Evolutionary conservation across 179 eudicot species (phyloP).

Genomic region (Actinidia arguta): DNA sequence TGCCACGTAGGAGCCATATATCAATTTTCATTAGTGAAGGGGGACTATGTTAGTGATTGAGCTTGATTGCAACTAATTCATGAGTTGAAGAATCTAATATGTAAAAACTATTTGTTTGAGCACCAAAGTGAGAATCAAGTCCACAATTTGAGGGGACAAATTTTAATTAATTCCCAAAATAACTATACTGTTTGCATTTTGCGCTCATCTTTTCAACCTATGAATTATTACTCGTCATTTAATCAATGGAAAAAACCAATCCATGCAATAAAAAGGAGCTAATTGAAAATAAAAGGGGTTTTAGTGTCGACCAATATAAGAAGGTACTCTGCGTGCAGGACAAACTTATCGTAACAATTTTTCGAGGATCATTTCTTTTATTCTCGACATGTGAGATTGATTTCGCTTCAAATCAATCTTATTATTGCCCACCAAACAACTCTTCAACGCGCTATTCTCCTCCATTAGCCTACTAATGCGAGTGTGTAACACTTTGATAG

Average conservation of each 20-base stretch:
- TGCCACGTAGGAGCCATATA: no score
- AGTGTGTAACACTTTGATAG: neutral
- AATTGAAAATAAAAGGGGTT: neutral
- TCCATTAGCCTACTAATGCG: conserved; percentile 12
- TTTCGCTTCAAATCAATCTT: neutral
- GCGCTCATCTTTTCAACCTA: no score
- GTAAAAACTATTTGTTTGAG: no score
- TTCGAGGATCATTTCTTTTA: neutral
- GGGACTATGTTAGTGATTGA: no score
- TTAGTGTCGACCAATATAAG: neutral
- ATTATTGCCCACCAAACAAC: neutral
- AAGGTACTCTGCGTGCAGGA: neutral
- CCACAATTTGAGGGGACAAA: no score
- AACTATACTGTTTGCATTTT: no score
- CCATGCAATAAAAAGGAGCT: neutral
- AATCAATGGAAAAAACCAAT: neutral
- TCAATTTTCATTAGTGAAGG: no score
- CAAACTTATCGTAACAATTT: neutral
- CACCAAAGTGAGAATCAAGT: no score
- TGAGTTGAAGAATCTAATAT: no score
- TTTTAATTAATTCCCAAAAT: no score
- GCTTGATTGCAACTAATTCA: no score
- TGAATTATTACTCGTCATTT: no score
- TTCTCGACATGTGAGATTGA: neutral
- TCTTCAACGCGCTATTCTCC: conserved; percentile 25